A percentile compares a stretch with the other conserved stretches of the same genome.
Evolutionary conservation across 352 stramenopile species (phyloP).

Genomic region (Pythium vanterpoolii): DNA sequence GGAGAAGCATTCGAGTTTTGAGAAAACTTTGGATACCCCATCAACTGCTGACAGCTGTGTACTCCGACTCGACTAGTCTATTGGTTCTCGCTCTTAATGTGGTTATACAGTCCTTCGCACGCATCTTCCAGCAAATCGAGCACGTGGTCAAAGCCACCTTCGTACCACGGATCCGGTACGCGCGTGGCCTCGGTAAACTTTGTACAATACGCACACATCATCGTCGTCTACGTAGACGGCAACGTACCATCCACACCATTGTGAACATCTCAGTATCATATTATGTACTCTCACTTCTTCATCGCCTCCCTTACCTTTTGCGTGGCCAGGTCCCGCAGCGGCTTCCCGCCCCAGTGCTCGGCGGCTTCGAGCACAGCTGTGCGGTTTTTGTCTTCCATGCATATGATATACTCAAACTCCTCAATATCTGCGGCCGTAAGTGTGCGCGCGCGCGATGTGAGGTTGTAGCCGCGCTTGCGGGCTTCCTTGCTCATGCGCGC

Average conservation of each 20-base stretch:
- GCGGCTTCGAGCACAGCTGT: conserved; percentile 79
- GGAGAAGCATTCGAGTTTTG: conserved; percentile 15
- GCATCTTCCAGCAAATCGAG: conserved; percentile 88
- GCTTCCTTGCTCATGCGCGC: conserved; percentile 83
- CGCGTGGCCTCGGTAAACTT: conserved; percentile 52
- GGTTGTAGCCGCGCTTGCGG: conserved; percentile 74
- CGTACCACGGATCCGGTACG: conserved; percentile 83
- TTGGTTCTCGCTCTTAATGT: conserved; percentile 29
- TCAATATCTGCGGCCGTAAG: conserved; percentile 71
- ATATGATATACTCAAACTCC: conserved; percentile 87
- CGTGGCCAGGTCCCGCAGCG: conserved; percentile 44
- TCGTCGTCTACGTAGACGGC: conserved; percentile 61
- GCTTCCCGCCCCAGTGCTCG: conserved; percentile 68
- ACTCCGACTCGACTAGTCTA: neutral
- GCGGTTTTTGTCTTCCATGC: conserved; percentile 88
- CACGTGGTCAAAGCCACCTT: conserved; percentile 89
- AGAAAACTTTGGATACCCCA: neutral
- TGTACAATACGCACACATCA: conserved; percentile 85
- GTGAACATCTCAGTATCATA: conserved; percentile 10
- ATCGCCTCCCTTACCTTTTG: conserved; percentile 36
- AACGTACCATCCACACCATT: too few relatives aligned
- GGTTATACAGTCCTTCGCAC: conserved; percentile 72
- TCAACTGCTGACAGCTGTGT: neutral
- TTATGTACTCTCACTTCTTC: neutral
- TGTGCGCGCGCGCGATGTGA: conserved; percentile 77